Percentiles rank a stretch among this genome's conserved stretches.
Evolutionary conservation across 169 alveolate species (phyloP).

Genomic region (Plasmodium billcollinsi): DNA sequence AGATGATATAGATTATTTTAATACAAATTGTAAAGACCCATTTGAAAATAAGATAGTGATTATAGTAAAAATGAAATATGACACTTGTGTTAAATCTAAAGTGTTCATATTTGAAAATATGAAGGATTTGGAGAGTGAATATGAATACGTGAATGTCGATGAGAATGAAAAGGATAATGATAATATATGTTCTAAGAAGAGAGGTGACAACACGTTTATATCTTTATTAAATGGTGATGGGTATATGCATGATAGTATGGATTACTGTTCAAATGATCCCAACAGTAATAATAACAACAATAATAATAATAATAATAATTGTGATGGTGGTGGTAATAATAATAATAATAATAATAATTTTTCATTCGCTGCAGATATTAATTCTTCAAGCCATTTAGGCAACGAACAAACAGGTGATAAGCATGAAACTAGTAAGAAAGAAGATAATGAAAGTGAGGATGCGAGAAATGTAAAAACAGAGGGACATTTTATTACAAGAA

Average conservation of each 20-base stretch:
- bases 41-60: conserved; percentile 32
- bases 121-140: conserved; percentile 25
- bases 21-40: background rate
- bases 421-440: background rate
- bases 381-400: background rate
- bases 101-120: conserved; percentile 47
- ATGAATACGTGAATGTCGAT: conserved; percentile 11
- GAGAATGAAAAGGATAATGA: conserved; percentile 3
- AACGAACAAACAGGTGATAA: background rate
- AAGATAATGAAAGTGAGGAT: background rate
- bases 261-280: background rate
- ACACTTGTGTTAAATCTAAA: conserved; percentile 42
- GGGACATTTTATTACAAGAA: conserved; percentile 12
- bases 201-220: background rate
- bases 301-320: background rate
- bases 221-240: conserved; percentile 22
- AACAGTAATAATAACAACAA: background rate
- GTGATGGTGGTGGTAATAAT: background rate
- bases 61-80: conserved; percentile 46
- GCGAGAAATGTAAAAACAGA: background rate
- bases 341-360: background rate
- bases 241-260: background rate
- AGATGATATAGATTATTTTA: conserved; percentile 38
- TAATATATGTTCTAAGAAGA: background rate
- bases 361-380: background rate